Percentiles rank a stretch among this genome's conserved stretches.
Evolutionary conservation across 2,329 filamentous ascomycete species (phyloP).

Genomic region (Alternaria brassicae): DNA sequence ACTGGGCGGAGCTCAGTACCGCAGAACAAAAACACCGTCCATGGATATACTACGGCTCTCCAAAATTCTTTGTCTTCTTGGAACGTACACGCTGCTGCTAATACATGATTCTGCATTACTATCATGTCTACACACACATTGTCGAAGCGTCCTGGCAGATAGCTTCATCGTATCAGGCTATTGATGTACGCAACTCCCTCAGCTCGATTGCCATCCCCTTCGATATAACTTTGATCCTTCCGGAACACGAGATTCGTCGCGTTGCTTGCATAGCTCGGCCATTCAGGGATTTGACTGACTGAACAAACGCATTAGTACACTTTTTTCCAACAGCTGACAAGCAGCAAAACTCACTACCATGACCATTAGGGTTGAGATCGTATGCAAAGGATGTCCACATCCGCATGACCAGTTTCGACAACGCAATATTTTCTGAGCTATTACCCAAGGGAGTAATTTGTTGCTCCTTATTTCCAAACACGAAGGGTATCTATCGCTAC

Average conservation of each 20-base stretch:
- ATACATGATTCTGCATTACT: neutral
- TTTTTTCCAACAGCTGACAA: neutral
- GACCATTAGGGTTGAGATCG: constrained; percentile 39
- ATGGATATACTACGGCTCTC: neutral
- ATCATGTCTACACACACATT: neutral
- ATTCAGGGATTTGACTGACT: constrained; percentile 24
- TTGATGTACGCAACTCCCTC: constrained; percentile 37
- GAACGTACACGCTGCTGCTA: neutral
- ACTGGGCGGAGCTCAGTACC: neutral
- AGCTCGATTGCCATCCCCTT: constrained; percentile 29
- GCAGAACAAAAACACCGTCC: neutral
- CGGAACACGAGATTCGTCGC: constrained; percentile 40
- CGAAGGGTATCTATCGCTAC: constrained; percentile 34
- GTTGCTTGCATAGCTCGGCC: constrained; percentile 31
- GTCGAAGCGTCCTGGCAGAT: accelerated
- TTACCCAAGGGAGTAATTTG: constrained; percentile 38
- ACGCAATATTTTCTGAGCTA: constrained; percentile 24
- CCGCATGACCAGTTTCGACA: constrained; percentile 36
- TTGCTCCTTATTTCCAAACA: constrained; percentile 40
- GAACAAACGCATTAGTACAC: neutral
- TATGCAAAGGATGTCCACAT: constrained; percentile 45
- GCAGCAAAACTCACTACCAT: constrained; percentile 24
- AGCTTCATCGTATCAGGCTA: constrained; percentile 24
- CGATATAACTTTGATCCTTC: constrained; percentile 36
- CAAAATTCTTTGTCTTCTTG: neutral